Conservation (phyloP, 305 asterid species). For the Fraxinus albicans region DNA sequence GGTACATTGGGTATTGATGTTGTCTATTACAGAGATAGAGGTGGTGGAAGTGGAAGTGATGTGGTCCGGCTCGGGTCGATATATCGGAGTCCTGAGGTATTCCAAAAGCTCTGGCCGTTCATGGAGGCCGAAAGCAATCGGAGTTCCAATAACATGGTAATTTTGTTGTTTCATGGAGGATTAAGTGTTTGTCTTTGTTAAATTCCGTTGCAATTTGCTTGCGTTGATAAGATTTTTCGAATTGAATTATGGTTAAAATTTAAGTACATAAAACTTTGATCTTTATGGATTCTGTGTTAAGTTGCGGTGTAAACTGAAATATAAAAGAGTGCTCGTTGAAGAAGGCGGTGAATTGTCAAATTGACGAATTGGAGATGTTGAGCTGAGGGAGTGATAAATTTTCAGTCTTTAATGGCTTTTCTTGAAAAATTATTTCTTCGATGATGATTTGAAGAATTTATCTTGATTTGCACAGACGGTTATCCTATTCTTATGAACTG, state of each 20-base stretch:
- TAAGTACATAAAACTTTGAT: slow-evolving; percentile 13
- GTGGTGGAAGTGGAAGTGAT: slow-evolving; percentile 33
- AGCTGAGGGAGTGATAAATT: background rate
- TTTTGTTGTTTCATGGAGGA: background rate
- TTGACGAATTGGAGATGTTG: background rate
- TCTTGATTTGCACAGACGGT: background rate
- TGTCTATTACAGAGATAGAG: slow-evolving; percentile 18
- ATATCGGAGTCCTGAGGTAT: slow-evolving; percentile 86
- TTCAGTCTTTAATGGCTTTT: background rate
- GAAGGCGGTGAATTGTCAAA: background rate
- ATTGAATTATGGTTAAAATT: slow-evolving; percentile 9
- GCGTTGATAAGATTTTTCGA: background rate
- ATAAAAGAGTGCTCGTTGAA: background rate
- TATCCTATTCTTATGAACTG: background rate
- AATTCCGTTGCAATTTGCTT: background rate
- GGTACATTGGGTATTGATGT: slow-evolving; percentile 68
- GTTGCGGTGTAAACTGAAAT: background rate
- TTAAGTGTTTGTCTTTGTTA: background rate
- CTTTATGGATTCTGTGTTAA: background rate
- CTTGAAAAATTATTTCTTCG: background rate
- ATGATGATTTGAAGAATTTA: background rate
- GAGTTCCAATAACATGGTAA: slow-evolving; percentile 68
- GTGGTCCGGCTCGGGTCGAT: slow-evolving; percentile 63
- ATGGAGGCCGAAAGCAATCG: slow-evolving; percentile 85
- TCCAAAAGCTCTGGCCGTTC: slow-evolving; percentile 83